phyloP scores from a whole-genome alignment of 2,329 filamentous ascomycete species.

The Apiospora kogelbergensis region DNA sequence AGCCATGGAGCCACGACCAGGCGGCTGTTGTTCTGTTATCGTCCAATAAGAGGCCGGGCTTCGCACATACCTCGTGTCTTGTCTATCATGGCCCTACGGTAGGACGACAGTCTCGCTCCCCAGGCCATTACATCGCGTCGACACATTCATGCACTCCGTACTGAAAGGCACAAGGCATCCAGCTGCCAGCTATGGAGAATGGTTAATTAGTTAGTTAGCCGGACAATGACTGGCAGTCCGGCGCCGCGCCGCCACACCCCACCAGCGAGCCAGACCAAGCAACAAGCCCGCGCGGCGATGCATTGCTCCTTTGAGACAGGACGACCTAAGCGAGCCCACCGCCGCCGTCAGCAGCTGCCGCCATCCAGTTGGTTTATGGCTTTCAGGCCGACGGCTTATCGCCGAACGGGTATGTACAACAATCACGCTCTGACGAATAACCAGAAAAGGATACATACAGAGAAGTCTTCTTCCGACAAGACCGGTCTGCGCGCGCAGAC shows the following conservation, averaged over 20 bases:
- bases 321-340: background rate
- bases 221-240: background rate
- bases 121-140: background rate
- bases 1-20: background rate
- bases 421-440: no score
- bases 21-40: background rate
- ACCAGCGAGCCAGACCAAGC: background rate
- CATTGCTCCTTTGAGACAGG: background rate
- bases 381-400: background rate
- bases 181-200: background rate
- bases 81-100: background rate
- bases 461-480: background rate
- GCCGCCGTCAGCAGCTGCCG: background rate
- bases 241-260: background rate
- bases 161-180: no score
- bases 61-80: background rate
- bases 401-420: background rate
- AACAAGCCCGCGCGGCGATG: background rate
- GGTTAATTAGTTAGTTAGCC: background rate
- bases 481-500: background rate
- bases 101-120: background rate
- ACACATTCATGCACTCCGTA: background rate
- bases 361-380: background rate
- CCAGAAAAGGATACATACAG: no score
- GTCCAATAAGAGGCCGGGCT: background rate